These are phyloP conservation scores for Escovopsis sp. DNA, from an alignment of 2,329 filamentous ascomycete species.

Conservation along the genomic window DNA sequence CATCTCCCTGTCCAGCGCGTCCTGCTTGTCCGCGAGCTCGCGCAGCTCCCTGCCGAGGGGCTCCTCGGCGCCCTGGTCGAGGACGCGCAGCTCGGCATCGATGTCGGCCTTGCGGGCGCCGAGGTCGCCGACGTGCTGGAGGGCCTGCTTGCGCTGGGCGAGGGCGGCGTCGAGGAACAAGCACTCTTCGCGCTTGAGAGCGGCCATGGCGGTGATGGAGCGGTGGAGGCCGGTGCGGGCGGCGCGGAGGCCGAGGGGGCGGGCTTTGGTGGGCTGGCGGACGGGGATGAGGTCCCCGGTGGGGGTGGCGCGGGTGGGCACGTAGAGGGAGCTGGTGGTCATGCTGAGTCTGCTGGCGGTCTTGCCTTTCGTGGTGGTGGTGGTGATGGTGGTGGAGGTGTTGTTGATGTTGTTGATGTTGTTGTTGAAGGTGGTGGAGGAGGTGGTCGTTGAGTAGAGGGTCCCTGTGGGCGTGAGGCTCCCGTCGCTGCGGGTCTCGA, in stretches of 20 bases:
- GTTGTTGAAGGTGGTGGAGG: too few relatives aligned
- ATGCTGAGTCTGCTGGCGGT: conserved; percentile 17
- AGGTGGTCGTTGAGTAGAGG: conserved; percentile 23
- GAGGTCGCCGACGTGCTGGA: conserved; percentile 41
- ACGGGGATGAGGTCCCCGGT: conserved; percentile 42
- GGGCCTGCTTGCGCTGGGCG: conserved; percentile 37
- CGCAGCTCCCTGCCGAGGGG: conserved; percentile 46
- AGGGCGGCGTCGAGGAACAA: conserved; percentile 41
- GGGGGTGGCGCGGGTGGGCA: conserved; percentile 20
- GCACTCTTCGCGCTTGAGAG: conserved; percentile 55
- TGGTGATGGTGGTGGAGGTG: too few relatives aligned
- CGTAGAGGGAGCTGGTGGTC: conserved; percentile 25
- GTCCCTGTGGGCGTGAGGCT: conserved; percentile 26
- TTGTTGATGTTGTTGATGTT: too few relatives aligned
- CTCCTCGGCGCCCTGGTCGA: conserved; percentile 40
- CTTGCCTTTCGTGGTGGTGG: too few relatives aligned
- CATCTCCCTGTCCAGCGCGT: conserved; percentile 45
- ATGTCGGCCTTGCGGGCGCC: conserved; percentile 34
- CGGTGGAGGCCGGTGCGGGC: conserved; percentile 50
- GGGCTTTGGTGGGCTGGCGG: conserved; percentile 34
- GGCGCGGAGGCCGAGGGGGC: conserved; percentile 40
- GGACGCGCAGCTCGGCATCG: conserved; percentile 32
- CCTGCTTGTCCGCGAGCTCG: conserved; percentile 39
- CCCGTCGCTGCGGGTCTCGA: conserved; percentile 22
- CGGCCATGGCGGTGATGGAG: conserved; percentile 47